Base-by-base conservation (phyloP, 176 grass and related monocot species). In the Paspalum notatum region DNA sequence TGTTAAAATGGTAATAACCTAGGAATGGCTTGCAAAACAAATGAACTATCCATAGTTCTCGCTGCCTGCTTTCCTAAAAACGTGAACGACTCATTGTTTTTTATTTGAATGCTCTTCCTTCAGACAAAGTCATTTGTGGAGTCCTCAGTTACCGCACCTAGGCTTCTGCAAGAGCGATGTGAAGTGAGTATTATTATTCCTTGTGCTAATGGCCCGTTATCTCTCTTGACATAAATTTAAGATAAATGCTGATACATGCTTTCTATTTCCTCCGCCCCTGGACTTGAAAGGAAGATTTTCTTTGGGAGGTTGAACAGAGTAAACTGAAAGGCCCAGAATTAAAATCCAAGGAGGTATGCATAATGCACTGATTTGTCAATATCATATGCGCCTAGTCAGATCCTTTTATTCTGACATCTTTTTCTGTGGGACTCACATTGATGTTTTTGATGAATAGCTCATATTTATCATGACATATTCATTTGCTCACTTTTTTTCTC, bases 131-230 rank as follows among this genome's bases (percentile, higher is more conserved):
- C 84, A 67, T 86, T 99, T n/a, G 93, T 99, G 61, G 90, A 93
- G 56, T 94, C 67, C 46, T 91, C 62, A 0, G 62, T 91, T 58
- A 68, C 91, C 75, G 71, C 37, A 56, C 76, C 90, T 70, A 99
- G 82, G 90, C 86, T 95, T 95, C 87, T 99, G 51, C 96, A 95
- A 89, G 96, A 99, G 68, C 84, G 96, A 83, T 99, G 96, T 74
- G 96, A 99, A 82, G 96, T 95, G 71, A 93, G 84, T 83, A 68
- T 74, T 80, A 38, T 82, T 87, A 62, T 85, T 84, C 49, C 0
- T 66, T 80, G 46, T 72, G 76, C 72, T 76, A 74, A 42, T 62
- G 44, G 66, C 61, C 25, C 5, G 1, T 42, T 42, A 70, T 83
- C 39, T 59, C 18, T 75, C n/a, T 55, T 81, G 51, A 37, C 24